These are phyloP conservation scores for Penicillium macrosclerotiorum DNA, from an alignment of 495 filamentous ascomycete genomes.

Conservation along the genomic window DNA sequence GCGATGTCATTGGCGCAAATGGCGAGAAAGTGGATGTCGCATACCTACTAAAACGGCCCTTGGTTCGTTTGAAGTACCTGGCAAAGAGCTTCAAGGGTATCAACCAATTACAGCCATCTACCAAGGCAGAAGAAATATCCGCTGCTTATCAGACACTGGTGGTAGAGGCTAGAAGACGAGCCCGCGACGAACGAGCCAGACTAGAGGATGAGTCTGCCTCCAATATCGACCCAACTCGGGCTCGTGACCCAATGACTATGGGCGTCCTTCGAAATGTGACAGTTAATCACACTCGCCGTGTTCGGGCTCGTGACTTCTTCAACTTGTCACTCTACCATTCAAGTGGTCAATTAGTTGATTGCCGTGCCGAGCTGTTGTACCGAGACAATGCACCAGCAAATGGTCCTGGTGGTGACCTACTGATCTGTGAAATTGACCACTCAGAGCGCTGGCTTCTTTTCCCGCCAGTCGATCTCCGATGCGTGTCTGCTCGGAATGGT, in stretches of 20 bases:
- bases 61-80: constrained; percentile 86
- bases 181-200: constrained; percentile 80
- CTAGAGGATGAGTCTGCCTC: constrained; percentile 88
- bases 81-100: constrained; percentile 77
- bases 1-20: constrained; percentile 71
- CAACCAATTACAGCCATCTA: constrained; percentile 53
- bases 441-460: constrained; percentile 83
- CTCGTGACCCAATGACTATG: constrained; percentile 75
- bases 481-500: constrained; percentile 77
- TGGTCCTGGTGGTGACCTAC: constrained; percentile 67
- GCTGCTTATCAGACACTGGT: constrained; percentile 68
- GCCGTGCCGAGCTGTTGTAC: constrained; percentile 82
- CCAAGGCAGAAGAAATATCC: constrained; percentile 56
- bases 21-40: constrained; percentile 94
- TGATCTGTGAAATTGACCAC: constrained; percentile 84
- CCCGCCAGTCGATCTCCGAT: constrained; percentile 67
- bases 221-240: constrained; percentile 73
- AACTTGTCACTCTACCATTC: constrained; percentile 83
- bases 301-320: constrained; percentile 87
- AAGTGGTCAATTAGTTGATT: constrained; percentile 82
- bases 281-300: constrained; percentile 70
- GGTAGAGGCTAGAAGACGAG: constrained; percentile 69
- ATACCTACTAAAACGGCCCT: constrained; percentile 82
- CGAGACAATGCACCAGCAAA: constrained; percentile 69
- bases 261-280: constrained; percentile 63